A percentile compares a stretch with the other conserved stretches of the same genome.
phyloP scores from a whole-genome alignment of 306 rosid species.

The Rosa chinensis region DNA sequence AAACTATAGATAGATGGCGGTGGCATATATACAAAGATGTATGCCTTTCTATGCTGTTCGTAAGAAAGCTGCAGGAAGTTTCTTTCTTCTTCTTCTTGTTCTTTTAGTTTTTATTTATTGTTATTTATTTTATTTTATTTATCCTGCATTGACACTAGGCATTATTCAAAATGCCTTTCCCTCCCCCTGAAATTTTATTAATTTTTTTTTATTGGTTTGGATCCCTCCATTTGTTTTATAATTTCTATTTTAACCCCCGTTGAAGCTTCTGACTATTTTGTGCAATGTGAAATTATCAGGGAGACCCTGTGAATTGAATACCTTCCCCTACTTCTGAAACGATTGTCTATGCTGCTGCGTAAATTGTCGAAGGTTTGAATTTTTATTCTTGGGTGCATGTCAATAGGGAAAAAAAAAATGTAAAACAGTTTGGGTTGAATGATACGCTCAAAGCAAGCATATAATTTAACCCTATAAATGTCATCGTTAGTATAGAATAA shows the following conservation, averaged over 20 bases:
- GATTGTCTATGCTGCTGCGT: conserved; percentile 66
- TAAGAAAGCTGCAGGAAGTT: too few relatives aligned
- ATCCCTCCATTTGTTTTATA: not conserved
- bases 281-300: conserved; percentile 51
- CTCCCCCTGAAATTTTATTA: not conserved
- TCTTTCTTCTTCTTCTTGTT: too few relatives aligned
- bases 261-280: conserved; percentile 13
- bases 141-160: not conserved
- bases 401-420: not conserved
- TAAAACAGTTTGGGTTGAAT: not conserved
- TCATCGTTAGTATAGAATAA: too few relatives aligned
- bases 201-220: not conserved
- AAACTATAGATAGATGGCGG: not conserved
- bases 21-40: not conserved
- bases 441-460: too few relatives aligned
- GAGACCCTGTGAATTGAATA: conserved; percentile 71
- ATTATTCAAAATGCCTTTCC: not conserved
- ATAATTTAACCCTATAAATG: too few relatives aligned
- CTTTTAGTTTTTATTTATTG: too few relatives aligned
- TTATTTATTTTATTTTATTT: too few relatives aligned
- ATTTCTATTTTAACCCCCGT: conserved; percentile 8
- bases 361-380: conserved; percentile 70
- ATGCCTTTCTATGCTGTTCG: too few relatives aligned
- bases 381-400: conserved; percentile 4
- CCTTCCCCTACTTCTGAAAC: conserved; percentile 64